Evolutionary conservation across 208 protist genomes (phyloP).

Genomic region (Wallacemonas sp.): DNA sequence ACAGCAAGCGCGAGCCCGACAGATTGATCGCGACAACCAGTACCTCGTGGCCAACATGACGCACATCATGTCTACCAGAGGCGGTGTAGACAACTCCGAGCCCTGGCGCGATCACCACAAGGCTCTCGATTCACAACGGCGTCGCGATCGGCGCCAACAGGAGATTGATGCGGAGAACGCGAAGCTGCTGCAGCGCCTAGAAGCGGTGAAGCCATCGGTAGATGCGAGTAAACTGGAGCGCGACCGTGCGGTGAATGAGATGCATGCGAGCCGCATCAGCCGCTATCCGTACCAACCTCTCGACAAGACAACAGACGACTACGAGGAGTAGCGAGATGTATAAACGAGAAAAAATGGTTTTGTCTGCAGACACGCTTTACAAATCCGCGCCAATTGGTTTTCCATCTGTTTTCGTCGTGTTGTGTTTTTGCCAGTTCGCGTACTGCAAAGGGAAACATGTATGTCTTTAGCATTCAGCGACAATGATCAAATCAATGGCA

Average conservation of each 20-base stretch:
- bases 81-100: conserved; percentile 63
- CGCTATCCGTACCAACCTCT: conserved; percentile 58
- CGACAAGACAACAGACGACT: conserved; percentile 11
- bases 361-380: not conserved
- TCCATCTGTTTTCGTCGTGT: too few species aligned
- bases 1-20: conserved; percentile 29
- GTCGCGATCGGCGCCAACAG: conserved; percentile 31
- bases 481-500: too few species aligned
- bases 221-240: conserved; percentile 40
- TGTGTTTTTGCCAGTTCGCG: too few species aligned
- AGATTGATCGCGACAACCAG: conserved; percentile 59
- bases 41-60: conserved; percentile 60
- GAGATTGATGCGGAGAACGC: conserved; percentile 55
- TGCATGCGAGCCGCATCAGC: conserved; percentile 45
- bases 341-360: not conserved
- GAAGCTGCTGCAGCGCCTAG: conserved; percentile 50
- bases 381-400: too few species aligned
- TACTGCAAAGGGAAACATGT: too few species aligned
- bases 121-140: conserved; percentile 42
- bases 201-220: conserved; percentile 47
- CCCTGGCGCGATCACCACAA: conserved; percentile 56
- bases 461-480: too few species aligned
- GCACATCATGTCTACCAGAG: conserved; percentile 61
- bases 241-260: conserved; percentile 51
- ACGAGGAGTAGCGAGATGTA: not conserved